Conservation (phyloP, 2,329 filamentous ascomycete genomes). For the Thelonectria blattea region DNA sequence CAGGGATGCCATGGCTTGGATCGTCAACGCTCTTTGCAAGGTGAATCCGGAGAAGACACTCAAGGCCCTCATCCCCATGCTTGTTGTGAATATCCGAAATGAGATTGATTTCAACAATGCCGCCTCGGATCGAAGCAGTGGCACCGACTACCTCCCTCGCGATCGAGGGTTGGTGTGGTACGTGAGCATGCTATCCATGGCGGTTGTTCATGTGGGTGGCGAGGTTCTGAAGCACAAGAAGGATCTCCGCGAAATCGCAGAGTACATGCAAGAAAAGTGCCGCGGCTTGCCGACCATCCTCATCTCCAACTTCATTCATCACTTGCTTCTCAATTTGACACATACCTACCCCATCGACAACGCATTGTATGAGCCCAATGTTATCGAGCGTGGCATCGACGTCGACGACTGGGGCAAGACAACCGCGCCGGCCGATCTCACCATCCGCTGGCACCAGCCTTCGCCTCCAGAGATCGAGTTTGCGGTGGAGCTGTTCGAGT, state of each 20-base stretch:
- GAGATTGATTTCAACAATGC: slow-evolving; percentile 98
- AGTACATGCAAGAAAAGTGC: slow-evolving; percentile 97
- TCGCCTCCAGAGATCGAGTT: slow-evolving; percentile 82
- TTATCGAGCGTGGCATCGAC: slow-evolving; percentile 73
- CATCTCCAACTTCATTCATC: slow-evolving; percentile 97
- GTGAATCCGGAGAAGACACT: slow-evolving; percentile 93
- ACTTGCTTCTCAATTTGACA: slow-evolving; percentile 91
- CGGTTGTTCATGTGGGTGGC: slow-evolving; percentile 91
- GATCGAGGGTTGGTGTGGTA: slow-evolving; percentile 96
- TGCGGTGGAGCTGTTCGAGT: slow-evolving; percentile 86
- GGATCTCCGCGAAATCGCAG: slow-evolving; percentile 87
- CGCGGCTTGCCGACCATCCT: slow-evolving; percentile 93
- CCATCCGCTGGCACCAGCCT: slow-evolving; percentile 90
- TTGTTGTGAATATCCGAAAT: slow-evolving; percentile 89
- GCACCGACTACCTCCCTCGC: slow-evolving; percentile 89
- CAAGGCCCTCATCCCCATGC: slow-evolving; percentile 86
- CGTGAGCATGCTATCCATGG: slow-evolving; percentile 96
- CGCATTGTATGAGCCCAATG: slow-evolving; percentile 81
- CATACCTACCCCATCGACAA: slow-evolving; percentile 94
- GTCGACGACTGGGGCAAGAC: slow-evolving; percentile 84
- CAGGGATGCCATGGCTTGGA: slow-evolving; percentile 97
- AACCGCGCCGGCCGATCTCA: slow-evolving; percentile 76
- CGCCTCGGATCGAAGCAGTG: slow-evolving; percentile 91
- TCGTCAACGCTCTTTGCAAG: slow-evolving; percentile 94
- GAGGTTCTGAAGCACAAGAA: slow-evolving; percentile 88